These are phyloP conservation scores for Wickerhamiella dianesei DNA, from an alignment of 805 yeast species.

Conservation along the genomic window DNA sequence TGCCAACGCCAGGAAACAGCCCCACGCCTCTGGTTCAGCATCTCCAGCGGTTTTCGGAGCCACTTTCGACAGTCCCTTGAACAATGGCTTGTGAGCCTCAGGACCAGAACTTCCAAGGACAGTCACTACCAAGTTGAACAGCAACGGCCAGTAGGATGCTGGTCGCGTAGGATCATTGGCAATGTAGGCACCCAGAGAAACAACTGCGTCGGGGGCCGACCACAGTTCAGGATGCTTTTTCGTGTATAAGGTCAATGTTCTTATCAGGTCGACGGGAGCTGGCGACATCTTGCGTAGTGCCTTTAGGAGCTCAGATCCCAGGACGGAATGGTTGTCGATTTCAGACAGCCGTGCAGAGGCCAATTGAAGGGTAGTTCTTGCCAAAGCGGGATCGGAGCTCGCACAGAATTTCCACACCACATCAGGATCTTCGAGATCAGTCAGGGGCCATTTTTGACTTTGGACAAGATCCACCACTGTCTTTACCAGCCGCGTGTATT, in stretches of 20 bases:
- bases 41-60: slow-evolving; percentile 8
- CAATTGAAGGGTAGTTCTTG: slow-evolving; percentile 31
- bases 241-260: slow-evolving; percentile 30
- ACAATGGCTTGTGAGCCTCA: slow-evolving; percentile 7
- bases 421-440: slow-evolving; percentile 15
- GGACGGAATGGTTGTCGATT: slow-evolving; percentile 2
- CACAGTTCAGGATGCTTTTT: slow-evolving; percentile 27
- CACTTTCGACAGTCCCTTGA: slow-evolving; percentile 10
- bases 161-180: slow-evolving; percentile 10
- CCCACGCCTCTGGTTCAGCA: slow-evolving; percentile 19
- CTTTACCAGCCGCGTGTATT: slow-evolving; percentile 45
- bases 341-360: slow-evolving; percentile 24
- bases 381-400: slow-evolving; percentile 30
- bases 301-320: slow-evolving; percentile 15
- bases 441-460: slow-evolving; percentile 4
- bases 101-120: slow-evolving; percentile 6
- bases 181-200: slow-evolving; percentile 14
- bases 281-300: slow-evolving; percentile 13
- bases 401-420: slow-evolving; percentile 36
- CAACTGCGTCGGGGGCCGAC: slow-evolving; percentile 9
- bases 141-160: slow-evolving; percentile 15
- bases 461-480: slow-evolving; percentile 29
- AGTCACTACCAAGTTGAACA: slow-evolving; percentile 14
- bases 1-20: slow-evolving; percentile 17
- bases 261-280: slow-evolving; percentile 19